These are phyloP conservation scores for Clohesyomyces aquaticus DNA, from an alignment of 495 filamentous ascomycete genomes.

Conservation along the genomic window DNA sequence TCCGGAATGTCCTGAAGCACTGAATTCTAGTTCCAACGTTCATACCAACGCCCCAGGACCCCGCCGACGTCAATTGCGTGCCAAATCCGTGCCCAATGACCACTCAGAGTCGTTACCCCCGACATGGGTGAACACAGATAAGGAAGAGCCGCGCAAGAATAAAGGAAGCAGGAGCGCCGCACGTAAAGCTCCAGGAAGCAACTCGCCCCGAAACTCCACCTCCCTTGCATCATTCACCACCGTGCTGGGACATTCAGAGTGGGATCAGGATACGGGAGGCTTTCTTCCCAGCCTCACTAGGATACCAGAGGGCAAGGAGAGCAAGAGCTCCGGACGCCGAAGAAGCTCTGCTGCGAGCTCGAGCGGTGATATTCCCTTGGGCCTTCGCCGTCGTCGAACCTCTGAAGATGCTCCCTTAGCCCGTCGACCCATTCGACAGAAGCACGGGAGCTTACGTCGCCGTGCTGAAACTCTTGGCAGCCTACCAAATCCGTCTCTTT, in stretches of 20 bases:
- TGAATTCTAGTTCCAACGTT: constrained; percentile 2
- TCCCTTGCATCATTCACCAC: constrained; percentile 5
- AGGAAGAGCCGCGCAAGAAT: constrained; percentile 28
- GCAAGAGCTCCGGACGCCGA: constrained; percentile 16
- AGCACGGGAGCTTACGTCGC: constrained; percentile 37
- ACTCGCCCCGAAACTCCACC: constrained; percentile 17
- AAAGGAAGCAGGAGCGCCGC: constrained; percentile 4
- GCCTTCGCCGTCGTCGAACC: constrained; percentile 9
- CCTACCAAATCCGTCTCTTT: constrained; percentile 44
- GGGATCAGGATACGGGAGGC: constrained; percentile 22
- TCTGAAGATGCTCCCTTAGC: constrained; percentile 22
- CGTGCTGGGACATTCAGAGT: constrained; percentile 4
- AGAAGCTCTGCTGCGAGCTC: constrained; percentile 23
- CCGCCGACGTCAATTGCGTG: constrained; percentile 23
- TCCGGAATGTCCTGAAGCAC: background rate
- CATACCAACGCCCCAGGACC: constrained; percentile 4
- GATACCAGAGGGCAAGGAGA: constrained; percentile 45
- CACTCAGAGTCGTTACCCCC: constrained; percentile 13
- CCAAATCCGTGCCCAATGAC: constrained; percentile 17
- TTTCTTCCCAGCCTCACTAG: constrained; percentile 45
- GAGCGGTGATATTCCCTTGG: constrained; percentile 1
- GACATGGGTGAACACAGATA: constrained; percentile 31
- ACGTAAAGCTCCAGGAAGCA: constrained; percentile 11
- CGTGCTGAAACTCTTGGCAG: constrained; percentile 38
- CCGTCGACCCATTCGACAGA: constrained; percentile 32